phyloP scores from a whole-genome alignment of 768 basidiomycete genomes.

The Cystofilobasidium ferigula region DNA sequence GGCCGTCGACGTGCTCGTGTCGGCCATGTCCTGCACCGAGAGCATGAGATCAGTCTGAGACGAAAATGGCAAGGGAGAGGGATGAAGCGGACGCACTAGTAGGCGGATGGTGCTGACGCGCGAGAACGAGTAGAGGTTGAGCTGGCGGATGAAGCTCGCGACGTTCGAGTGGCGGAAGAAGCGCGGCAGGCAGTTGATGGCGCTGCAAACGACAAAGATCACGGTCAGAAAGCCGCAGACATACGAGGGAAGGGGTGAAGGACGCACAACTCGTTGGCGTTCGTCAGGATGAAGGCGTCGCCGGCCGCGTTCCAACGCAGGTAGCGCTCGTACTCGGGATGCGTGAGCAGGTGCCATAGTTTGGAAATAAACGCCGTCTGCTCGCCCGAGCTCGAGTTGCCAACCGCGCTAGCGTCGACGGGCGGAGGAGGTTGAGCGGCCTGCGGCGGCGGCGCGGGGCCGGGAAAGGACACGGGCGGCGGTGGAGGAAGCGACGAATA shows the following conservation, averaged over 20 bases:
- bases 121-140: conserved; percentile 27
- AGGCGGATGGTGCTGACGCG: conserved; percentile 26
- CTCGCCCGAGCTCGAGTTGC: conserved; percentile 3
- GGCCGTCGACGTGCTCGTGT: conserved; percentile 17
- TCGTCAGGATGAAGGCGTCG: conserved; percentile 25
- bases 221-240: neutral
- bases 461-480: neutral
- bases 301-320: conserved; percentile 25
- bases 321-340: conserved; percentile 25
- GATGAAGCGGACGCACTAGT: conserved; percentile 17
- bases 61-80: neutral
- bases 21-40: conserved; percentile 22
- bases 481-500: neutral
- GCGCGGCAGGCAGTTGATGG: conserved; percentile 26
- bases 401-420: neutral
- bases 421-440: neutral
- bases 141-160: conserved; percentile 25
- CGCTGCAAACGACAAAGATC: too few species aligned
- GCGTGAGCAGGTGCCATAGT: conserved; percentile 17
- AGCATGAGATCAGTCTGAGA: too few species aligned
- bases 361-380: conserved; percentile 24
- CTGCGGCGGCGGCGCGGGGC: neutral
- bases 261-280: conserved; percentile 21
- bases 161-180: conserved; percentile 29
- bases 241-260: neutral